phyloP scores from a whole-genome alignment of 2,329 filamentous ascomycete species.

The Fusarium oxysporum region DNA sequence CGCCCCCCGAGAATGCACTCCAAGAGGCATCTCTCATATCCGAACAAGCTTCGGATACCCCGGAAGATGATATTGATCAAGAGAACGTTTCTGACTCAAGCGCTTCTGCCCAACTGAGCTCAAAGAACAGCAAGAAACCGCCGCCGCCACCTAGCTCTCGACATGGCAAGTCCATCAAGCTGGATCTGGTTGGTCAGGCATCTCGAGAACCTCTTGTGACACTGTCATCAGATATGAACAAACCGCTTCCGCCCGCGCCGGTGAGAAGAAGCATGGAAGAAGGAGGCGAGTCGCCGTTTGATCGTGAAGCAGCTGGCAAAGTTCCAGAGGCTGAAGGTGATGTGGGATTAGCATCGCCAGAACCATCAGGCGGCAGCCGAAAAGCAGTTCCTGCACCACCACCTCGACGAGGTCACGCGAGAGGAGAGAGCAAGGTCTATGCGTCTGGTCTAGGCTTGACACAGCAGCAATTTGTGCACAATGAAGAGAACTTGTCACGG shows the following conservation, averaged over 20 bases:
- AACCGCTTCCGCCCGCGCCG: constrained; percentile 70
- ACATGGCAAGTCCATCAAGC: constrained; percentile 79
- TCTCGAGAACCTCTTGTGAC: constrained; percentile 29
- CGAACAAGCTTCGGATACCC: constrained; percentile 35
- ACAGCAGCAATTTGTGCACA: constrained; percentile 27
- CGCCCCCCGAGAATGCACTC: constrained; percentile 16
- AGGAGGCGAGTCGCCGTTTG: constrained; percentile 63
- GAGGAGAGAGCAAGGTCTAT: constrained; percentile 57
- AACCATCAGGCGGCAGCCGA: constrained; percentile 51
- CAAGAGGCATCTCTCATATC: constrained; percentile 41
- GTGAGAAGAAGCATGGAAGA: constrained; percentile 60
- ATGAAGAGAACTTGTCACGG: constrained; percentile 57
- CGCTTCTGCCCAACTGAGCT: constrained; percentile 37
- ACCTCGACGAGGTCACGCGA: constrained; percentile 60
- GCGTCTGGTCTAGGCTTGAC: constrained; percentile 30
- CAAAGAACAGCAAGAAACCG: constrained; percentile 67
- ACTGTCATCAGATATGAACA: constrained; percentile 51
- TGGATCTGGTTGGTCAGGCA: constrained; percentile 53
- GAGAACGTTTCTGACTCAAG: constrained; percentile 46
- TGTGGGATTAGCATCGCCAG: constrained; percentile 49
- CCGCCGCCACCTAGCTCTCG: constrained; percentile 80
- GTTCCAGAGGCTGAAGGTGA: constrained; percentile 56
- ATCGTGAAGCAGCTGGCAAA: constrained; percentile 65
- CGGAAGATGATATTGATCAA: constrained; percentile 39
- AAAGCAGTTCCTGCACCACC: constrained; percentile 64